Evolutionary conservation across 805 yeast species (phyloP), one percentile per base, ranked within the genome.

Genomic region (Cyberlindnera veronae): DNA sequence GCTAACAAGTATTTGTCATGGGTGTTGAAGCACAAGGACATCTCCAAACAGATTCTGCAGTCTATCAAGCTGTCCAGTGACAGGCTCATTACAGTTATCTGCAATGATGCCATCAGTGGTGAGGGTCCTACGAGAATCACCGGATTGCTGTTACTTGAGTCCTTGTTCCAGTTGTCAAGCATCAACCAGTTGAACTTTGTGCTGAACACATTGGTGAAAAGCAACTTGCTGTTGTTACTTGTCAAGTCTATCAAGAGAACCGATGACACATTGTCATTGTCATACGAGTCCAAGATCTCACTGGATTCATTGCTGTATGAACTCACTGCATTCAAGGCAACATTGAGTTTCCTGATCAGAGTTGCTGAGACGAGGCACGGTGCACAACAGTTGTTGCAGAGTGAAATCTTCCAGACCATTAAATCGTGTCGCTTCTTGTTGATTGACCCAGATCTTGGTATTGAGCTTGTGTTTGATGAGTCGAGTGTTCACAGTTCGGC

Each of bases 401-500:
- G 83, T 50, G 91, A 83, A 36, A 59, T 91, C 7, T 81, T 89
- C 58, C 72, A 77, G 14, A 67, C 77, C 1, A 67, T 90, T 38
- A 74, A 69, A 41, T 67, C 74, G 11, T 76, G 82, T 29, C 63
- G 63, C 15, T 74, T 88, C 46, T 63, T 87, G 32, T 58, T 67
- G 26, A 69, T 81, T 29, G 96, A 90, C 58, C 89, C 93, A 1
- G 96, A 84, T 55, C 64, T 88, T 26, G 95, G 95, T 0, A 62
- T 84, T 34, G 77, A 72, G 34, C 57, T 81, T 35, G 58, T 64
- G 3, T 66, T 74, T 38, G 72, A 66, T 41, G 69, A 67, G 34
- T 48, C 56, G 2, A 50, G 58, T 4, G 48, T 50, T 10, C 52
- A 57, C 24, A 51, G 55, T 22, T 54, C 65, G 3, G 58, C 58